A percentile compares a stretch with the other conserved stretches of the same genome.
These are phyloP conservation scores for Hibiscus syriacus DNA, from an alignment of 345 rosid species.

Conservation along the genomic window DNA sequence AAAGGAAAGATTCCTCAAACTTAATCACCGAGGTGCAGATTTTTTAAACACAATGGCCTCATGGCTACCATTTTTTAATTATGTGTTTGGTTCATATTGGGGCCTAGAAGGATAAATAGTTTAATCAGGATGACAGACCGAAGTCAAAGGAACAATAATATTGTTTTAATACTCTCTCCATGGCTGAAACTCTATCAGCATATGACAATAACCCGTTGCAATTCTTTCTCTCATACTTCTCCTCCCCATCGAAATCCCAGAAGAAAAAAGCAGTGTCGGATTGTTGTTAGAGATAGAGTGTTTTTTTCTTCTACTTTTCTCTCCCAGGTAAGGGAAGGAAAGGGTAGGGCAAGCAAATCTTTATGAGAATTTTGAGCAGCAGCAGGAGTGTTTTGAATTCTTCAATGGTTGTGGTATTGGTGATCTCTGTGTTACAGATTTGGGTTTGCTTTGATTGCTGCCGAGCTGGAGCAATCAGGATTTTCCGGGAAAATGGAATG, in stretches of 20 bases:
- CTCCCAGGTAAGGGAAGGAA: too few relatives aligned
- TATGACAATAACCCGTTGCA: background rate
- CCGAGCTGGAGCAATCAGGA: constrained; percentile 42
- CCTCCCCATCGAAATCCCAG: too few relatives aligned
- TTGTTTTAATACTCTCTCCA: background rate
- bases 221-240: background rate
- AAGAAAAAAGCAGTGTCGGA: background rate
- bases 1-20: too few relatives aligned
- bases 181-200: background rate
- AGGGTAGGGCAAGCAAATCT: too few relatives aligned
- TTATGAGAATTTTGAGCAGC: constrained; percentile 21
- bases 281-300: background rate
- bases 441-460: constrained; percentile 31
- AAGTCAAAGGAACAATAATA: background rate
- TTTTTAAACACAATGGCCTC: too few relatives aligned
- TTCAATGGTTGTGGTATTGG: constrained; percentile 18
- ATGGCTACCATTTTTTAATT: too few relatives aligned
- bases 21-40: constrained; percentile 5
- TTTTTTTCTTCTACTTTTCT: too few relatives aligned
- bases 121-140: background rate
- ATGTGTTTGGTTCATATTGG: background rate
- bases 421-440: constrained; percentile 30
- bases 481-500: constrained; percentile 21
- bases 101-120: background rate
- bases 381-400: constrained; percentile 16